Base-by-base conservation (phyloP, 371 early-diverging fungal genomes). In the Ordospora colligata region DNA sequence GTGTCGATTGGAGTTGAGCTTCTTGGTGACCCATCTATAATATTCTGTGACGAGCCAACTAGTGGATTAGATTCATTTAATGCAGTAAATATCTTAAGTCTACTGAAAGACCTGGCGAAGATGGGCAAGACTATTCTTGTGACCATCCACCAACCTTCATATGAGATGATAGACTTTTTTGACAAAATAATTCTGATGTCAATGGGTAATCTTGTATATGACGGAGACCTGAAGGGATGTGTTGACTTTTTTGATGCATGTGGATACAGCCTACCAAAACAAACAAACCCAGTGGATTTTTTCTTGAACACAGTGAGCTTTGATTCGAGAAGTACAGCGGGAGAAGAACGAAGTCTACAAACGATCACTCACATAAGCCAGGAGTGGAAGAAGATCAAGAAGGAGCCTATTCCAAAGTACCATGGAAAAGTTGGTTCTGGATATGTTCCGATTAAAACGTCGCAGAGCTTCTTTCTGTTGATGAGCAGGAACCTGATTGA, bases 61-160 rank as follows among this genome's bases (percentile, higher is more conserved):
- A 88, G 89, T 73, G 93, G 94, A 68, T 85, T 95, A 21, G 95
- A 95, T 84, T 88, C 91, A 10, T 89, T 91, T 83, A 94, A 91
- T 74, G 94, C 96, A 0, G 88, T 89, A 67, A 90, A 91, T 62
- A 92, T 97, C 2, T 88, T 95, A 43, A 87, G 90, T 49, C 88
- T 89, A 19, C 85, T 96, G 19, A 90, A 89, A 7, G 86, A 88
- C 0, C 79, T 95, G 0, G 86, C 88, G 23, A 85, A 87, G 23
- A 88, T 89, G 73, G 89, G 90, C 50, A 89, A 92, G 22, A 94
- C 94, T 0, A 88, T 96, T 22, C 86, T 94, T 5, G 90, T 91
- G 78, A 92, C 92, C 9, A 92, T 94, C 42, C 95, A 96, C 79
- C 96, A 94, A 77, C 96, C 96, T 3, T 87, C 94, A 11, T 89